Conservation (phyloP, 164 flowering plant species). For the Stephania cephalantha region DNA sequence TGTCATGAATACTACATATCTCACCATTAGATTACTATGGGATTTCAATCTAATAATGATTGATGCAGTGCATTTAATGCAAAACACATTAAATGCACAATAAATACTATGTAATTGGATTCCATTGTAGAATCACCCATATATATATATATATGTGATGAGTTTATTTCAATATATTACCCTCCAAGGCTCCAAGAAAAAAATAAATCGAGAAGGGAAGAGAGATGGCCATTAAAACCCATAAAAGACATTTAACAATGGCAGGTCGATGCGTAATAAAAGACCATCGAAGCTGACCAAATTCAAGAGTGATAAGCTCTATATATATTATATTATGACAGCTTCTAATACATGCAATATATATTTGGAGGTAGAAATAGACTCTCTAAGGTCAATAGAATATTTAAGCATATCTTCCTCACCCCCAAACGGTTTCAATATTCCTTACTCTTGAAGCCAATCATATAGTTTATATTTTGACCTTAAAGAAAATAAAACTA, state of each 20-base stretch:
- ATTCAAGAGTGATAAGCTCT: neutral
- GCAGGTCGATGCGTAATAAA: neutral
- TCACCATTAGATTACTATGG: no score
- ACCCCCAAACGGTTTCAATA: neutral
- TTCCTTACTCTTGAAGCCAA: neutral
- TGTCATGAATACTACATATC: no score
- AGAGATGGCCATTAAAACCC: neutral
- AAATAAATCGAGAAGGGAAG: no score
- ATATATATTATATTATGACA: neutral
- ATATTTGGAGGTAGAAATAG: neutral
- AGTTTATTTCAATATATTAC: neutral
- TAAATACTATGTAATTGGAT: no score
- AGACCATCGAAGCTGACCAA: no score
- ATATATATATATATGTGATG: neutral
- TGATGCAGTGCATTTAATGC: no score
- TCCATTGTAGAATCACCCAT: no score
- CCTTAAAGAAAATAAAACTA: neutral
- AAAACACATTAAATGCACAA: no score
- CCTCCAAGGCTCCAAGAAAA: no score
- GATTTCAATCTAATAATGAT: no score
- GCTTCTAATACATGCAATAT: neutral
- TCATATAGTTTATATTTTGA: neutral
- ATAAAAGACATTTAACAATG: neutral
- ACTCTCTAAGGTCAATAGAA: neutral
- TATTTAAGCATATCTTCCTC: neutral